phyloP scores from a whole-genome alignment of 2,329 filamentous ascomycete genomes.

The Beauveria medogensis region DNA sequence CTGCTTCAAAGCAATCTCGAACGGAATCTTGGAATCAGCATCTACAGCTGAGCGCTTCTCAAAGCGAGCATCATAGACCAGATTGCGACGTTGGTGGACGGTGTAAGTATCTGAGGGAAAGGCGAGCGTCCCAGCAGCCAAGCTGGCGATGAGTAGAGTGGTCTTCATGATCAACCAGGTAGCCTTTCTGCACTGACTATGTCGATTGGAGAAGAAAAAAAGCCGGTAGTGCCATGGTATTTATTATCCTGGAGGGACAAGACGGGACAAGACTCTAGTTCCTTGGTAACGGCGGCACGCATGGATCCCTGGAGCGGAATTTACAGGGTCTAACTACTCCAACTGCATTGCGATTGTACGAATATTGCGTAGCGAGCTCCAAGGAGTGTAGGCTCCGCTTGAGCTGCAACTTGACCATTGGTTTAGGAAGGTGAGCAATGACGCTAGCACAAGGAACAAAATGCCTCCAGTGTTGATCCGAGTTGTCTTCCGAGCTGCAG shows the following conservation, averaged over 20 bases:
- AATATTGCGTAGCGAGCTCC: background rate
- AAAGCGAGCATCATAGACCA: constrained; percentile 16
- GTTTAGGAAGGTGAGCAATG: constrained; percentile 8
- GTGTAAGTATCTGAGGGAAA: constrained; percentile 18
- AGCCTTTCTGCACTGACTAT: background rate
- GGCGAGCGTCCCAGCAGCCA: constrained; percentile 14
- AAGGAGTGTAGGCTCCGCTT: background rate
- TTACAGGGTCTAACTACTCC: background rate
- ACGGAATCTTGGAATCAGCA: constrained; percentile 21
- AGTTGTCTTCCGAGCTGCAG: background rate
- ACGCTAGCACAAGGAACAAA: constrained; percentile 5
- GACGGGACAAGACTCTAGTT: background rate
- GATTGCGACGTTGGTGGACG: constrained; percentile 25
- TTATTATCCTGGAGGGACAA: background rate
- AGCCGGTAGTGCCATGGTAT: background rate
- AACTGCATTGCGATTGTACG: background rate
- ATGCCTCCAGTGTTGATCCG: constrained; percentile 2
- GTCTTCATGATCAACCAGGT: constrained; percentile 15
- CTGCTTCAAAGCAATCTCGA: constrained; percentile 37
- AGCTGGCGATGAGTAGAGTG: constrained; percentile 15
- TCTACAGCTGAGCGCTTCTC: constrained; percentile 17
- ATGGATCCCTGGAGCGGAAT: background rate
- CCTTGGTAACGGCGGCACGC: background rate
- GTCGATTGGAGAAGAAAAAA: background rate
- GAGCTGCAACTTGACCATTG: background rate